Base-by-base conservation (phyloP, 352 stramenopile species). In the Peronospora belbahrii region DNA sequence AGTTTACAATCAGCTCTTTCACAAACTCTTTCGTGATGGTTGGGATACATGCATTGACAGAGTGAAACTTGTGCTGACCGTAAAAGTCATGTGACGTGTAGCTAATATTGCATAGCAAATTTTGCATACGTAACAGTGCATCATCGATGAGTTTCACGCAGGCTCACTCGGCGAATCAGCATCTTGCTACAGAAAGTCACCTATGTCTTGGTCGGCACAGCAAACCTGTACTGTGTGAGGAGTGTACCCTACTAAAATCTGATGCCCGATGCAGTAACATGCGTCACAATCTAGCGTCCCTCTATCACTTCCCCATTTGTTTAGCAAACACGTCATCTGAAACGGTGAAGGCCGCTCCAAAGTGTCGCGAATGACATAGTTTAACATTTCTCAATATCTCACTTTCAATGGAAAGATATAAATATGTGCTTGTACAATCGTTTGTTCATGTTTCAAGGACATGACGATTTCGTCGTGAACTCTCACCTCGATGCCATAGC, bases 1-100 rank as follows among this genome's bases (percentile, higher is more conserved):
- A 9, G 49, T 54, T 18, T 59, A 71, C 41, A 56, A 53, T 7
- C 46, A 49, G 23, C 67, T 72, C 20, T 72, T 69, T 48, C 62
- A 59, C n/a, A 42, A 66, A 0, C 55, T 72, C n/a, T n/a, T n/a
- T n/a, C 61, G 69, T 28, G 43, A 17, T 31, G 33, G 30, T 14
- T n/a, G 34, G 15, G 41, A 38, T 47, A 7, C 14, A n/a, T n/a
- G n/a, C n/a, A n/a, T n/a, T n/a, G n/a, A n/a, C n/a, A n/a, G n/a
- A n/a, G n/a, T n/a, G n/a, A n/a, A n/a, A n/a, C n/a, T n/a, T n/a
- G n/a, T n/a, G n/a, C n/a, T n/a, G n/a, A n/a, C n/a, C n/a, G n/a
- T n/a, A n/a, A n/a, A n/a, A 3, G 17, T 28, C 14, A 6, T 28
- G 24, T 28, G n/a, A n/a, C n/a, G n/a, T 28, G 24, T 11, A 2